Conservation (phyloP, 345 rosid genomes). For the Rhodamnia argentea region DNA sequence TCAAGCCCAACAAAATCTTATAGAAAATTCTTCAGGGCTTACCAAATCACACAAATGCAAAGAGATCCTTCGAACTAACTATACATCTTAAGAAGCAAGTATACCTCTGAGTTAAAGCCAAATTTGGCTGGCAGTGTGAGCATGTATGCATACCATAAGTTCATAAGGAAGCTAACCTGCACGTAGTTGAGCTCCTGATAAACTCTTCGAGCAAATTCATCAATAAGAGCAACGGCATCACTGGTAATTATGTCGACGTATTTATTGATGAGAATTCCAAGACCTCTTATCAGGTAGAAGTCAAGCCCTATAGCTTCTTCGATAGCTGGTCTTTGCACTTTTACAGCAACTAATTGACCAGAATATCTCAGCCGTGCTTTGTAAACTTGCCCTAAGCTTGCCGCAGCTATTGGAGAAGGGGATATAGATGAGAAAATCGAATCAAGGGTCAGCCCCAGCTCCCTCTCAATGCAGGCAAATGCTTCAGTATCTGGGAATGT, state of each 20-base stretch:
- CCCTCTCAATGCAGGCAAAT: conserved; percentile 79
- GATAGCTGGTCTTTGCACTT: conserved; percentile 91
- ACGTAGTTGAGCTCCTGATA: conserved; percentile 94
- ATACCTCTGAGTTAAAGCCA: not conserved
- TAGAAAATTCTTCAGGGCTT: not conserved
- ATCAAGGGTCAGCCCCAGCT: conserved; percentile 66
- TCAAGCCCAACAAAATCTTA: conserved; percentile 23
- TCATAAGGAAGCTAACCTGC: conserved; percentile 44
- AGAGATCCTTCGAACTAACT: not conserved
- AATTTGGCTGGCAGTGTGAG: not conserved
- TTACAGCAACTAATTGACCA: conserved; percentile 78
- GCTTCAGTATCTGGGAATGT: conserved; percentile 96
- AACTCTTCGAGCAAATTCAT: conserved; percentile 90
- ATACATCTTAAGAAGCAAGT: not conserved
- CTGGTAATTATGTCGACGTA: conserved; percentile 69
- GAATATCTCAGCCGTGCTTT: conserved; percentile 80
- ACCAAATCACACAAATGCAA: not conserved
- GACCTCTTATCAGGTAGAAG: conserved; percentile 77
- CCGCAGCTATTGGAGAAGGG: conserved; percentile 86
- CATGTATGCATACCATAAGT: not conserved
- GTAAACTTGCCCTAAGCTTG: conserved; percentile 96
- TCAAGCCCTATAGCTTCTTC: conserved; percentile 91
- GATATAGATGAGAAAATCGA: conserved; percentile 63
- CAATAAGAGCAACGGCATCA: conserved; percentile 74
- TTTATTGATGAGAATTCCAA: conserved; percentile 65